These are phyloP conservation scores for Dactylellina drechsleri DNA, from an alignment of 2,329 filamentous ascomycete genomes.

Conservation along the genomic window DNA sequence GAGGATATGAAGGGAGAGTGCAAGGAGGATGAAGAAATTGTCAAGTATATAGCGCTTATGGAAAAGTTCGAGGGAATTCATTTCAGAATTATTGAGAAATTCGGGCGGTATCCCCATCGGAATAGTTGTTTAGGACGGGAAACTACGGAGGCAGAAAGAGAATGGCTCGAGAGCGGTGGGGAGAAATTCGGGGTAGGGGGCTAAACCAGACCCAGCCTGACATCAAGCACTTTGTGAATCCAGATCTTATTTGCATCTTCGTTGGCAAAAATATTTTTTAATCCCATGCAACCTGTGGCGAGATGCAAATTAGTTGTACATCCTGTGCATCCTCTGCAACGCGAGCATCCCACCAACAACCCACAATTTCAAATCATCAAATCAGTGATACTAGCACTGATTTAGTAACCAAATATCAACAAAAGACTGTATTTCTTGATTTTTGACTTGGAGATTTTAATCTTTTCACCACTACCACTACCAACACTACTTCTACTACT, in stretches of 20 bases:
- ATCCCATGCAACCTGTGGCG: too few species aligned
- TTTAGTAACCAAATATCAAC: too few species aligned
- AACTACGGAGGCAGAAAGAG: slow-evolving; percentile 65
- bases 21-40: slow-evolving; percentile 60
- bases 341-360: too few species aligned
- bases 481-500: too few species aligned
- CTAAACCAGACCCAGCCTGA: slow-evolving; percentile 3
- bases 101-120: slow-evolving; percentile 71
- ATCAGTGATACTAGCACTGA: too few species aligned
- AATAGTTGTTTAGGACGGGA: slow-evolving; percentile 67
- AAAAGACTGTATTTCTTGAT: too few species aligned
- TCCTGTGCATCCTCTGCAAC: too few species aligned
- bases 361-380: too few species aligned
- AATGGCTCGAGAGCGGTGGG: slow-evolving; percentile 64
- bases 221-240: not conserved
- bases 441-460: too few species aligned
- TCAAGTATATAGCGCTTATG: slow-evolving; percentile 60
- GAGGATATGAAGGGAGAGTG: slow-evolving; percentile 53
- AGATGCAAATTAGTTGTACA: too few species aligned
- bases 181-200: slow-evolving; percentile 32
- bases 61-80: slow-evolving; percentile 65
- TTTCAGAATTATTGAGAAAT: slow-evolving; percentile 65
- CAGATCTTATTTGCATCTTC: not conserved
- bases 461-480: too few species aligned
- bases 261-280: too few species aligned